Conservation (phyloP, 2,329 filamentous ascomycete species). For the Aspergillus neotritici region DNA sequence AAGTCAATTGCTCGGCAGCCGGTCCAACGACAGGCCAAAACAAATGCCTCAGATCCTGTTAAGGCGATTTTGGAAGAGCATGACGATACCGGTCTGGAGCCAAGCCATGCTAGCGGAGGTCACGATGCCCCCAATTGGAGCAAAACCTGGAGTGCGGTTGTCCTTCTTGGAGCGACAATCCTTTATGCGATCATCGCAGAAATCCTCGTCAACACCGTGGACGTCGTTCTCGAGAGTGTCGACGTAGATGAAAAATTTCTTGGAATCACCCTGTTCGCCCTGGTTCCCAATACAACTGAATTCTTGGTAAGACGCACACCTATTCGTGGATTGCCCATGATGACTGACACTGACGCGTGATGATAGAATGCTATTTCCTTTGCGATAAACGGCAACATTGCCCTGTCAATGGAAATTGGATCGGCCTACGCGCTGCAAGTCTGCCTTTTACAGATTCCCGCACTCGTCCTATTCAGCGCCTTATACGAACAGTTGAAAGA, state of each 20-base stretch:
- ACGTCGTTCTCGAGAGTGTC: constrained; percentile 86
- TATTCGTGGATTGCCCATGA: neutral
- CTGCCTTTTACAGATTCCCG: constrained; percentile 88
- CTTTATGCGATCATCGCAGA: constrained; percentile 97
- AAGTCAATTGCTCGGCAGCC: constrained; percentile 43
- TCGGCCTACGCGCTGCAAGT: constrained; percentile 96
- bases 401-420: constrained; percentile 97
- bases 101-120: constrained; percentile 55
- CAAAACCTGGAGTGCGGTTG: constrained; percentile 79
- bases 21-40: constrained; percentile 28
- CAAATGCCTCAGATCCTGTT: constrained; percentile 31
- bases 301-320: constrained; percentile 64
- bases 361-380: constrained; percentile 91
- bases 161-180: constrained; percentile 80
- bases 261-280: constrained; percentile 89
- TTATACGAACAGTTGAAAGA: constrained; percentile 58
- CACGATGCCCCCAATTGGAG: constrained; percentile 99
- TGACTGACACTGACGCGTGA: constrained; percentile 6
- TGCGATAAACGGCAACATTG: constrained; percentile 99
- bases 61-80: constrained; percentile 39
- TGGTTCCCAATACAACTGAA: constrained; percentile 97
- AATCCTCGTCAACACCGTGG: constrained; percentile 93
- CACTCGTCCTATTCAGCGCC: constrained; percentile 85
- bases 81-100: constrained; percentile 44
- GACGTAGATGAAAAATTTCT: constrained; percentile 96